Conservation (phyloP, 2,329 filamentous ascomycete genomes). For the Trichoderma afroharzianum region DNA sequence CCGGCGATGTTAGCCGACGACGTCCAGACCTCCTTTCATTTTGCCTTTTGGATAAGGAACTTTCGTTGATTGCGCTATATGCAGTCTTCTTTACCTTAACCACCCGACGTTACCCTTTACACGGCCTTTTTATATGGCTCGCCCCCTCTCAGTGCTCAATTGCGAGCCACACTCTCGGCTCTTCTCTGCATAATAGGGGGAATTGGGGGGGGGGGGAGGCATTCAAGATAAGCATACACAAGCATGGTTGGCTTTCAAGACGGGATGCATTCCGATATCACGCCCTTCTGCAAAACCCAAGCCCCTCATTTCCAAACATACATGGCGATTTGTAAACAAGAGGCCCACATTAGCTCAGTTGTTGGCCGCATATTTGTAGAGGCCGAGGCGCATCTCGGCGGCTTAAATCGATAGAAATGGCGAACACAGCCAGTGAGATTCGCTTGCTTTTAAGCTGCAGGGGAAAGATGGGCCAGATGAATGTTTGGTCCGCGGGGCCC, state of each 20-base stretch:
- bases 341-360: background rate
- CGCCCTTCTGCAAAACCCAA: background rate
- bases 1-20: background rate
- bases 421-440: background rate
- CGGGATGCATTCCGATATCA: background rate
- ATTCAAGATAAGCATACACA: slow-evolving; percentile 9
- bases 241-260: background rate
- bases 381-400: background rate
- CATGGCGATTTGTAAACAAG: background rate
- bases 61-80: background rate
- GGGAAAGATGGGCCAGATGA: background rate
- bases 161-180: background rate
- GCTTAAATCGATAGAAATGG: background rate
- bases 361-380: background rate
- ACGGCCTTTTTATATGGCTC: background rate
- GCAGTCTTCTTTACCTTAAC: background rate
- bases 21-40: background rate
- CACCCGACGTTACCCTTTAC: background rate
- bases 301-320: background rate
- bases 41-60: background rate
- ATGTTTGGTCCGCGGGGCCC: background rate
- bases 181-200: background rate
- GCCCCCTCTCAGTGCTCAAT: background rate
- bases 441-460: background rate
- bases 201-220: background rate